Evolutionary conservation across 345 rosid genomes (phyloP).

Genomic region (Pugionium cornutum): DNA sequence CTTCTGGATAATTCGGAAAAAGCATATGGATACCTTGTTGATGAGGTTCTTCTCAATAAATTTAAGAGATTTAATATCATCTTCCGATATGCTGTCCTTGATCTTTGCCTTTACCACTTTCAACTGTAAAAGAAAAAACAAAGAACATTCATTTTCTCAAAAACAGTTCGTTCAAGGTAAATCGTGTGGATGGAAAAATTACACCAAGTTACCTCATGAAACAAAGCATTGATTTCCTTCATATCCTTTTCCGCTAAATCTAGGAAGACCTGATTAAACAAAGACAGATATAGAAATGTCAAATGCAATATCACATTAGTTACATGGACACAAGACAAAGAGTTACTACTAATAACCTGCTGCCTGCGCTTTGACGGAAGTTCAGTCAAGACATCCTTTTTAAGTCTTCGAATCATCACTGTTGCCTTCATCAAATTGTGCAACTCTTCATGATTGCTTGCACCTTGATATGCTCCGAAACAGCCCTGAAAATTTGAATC

Average conservation of each 20-base stretch:
- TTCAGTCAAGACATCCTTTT: conserved; percentile 85
- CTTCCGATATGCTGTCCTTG: conserved; percentile 67
- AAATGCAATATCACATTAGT: conserved; percentile 6
- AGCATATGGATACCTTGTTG: conserved; percentile 57
- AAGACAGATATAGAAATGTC: conserved; percentile 7
- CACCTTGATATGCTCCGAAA: conserved; percentile 88
- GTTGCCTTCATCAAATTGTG: conserved; percentile 97
- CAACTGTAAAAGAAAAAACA: conserved; percentile 52
- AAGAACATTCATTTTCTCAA: conserved; percentile 23
- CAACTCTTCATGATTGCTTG: conserved; percentile 96
- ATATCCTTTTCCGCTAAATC: conserved; percentile 76
- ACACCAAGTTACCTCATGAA: conserved; percentile 67
- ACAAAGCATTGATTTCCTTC: conserved; percentile 76
- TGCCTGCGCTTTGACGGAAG: conserved; percentile 93
- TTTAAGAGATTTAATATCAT: conserved; percentile 69
- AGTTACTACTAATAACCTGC: conserved; percentile 52
- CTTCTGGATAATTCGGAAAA: conserved; percentile 8
- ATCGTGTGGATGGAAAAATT: conserved; percentile 24
- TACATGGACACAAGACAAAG: conserved; percentile 13
- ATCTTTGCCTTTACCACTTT: conserved; percentile 68
- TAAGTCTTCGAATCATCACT: conserved; percentile 90
- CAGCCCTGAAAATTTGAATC: conserved; percentile 53
- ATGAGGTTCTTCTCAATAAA: conserved; percentile 79
- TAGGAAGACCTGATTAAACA: conserved; percentile 69
- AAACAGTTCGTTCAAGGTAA: conserved; percentile 14